Percentiles rank a stretch among this genome's conserved stretches.
These are phyloP conservation scores for Penicillium cataractarum DNA, from an alignment of 495 filamentous ascomycete species.

Conservation along the genomic window DNA sequence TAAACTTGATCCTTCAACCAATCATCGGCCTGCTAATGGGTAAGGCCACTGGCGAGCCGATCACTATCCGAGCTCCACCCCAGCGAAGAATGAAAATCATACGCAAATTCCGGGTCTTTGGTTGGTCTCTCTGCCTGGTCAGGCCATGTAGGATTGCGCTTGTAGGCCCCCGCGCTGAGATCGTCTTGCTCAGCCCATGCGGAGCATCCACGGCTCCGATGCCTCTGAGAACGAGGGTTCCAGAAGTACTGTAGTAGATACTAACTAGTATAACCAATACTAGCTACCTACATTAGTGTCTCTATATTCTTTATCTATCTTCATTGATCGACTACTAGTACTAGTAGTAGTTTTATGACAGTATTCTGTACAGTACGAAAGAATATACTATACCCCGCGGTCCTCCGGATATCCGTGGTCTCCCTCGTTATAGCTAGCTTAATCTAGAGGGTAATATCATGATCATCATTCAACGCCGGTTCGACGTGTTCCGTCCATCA, in stretches of 20 bases:
- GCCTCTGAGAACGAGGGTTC: background rate
- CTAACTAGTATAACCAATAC: too few species aligned
- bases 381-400: too few species aligned
- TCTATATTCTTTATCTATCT: too few species aligned
- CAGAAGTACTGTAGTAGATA: too few species aligned
- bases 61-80: conserved; percentile 32
- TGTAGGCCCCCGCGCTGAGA: background rate
- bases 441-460: background rate
- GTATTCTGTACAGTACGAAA: too few species aligned
- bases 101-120: conserved; percentile 20
- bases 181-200: conserved; percentile 11
- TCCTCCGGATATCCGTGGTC: too few species aligned
- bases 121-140: conserved; percentile 21
- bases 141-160: conserved; percentile 11
- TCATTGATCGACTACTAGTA: too few species aligned
- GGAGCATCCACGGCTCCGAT: background rate
- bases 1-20: background rate
- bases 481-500: background rate
- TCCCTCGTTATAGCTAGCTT: too few species aligned
- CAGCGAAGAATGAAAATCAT: conserved; percentile 17
- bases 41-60: conserved; percentile 49
- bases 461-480: background rate
- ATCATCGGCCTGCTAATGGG: background rate
- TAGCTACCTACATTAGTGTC: too few species aligned
- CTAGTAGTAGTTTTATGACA: too few species aligned